Evolutionary conservation across 192 early-diverging fungal genomes (phyloP).

Genomic region (Gigaspora rosea): DNA sequence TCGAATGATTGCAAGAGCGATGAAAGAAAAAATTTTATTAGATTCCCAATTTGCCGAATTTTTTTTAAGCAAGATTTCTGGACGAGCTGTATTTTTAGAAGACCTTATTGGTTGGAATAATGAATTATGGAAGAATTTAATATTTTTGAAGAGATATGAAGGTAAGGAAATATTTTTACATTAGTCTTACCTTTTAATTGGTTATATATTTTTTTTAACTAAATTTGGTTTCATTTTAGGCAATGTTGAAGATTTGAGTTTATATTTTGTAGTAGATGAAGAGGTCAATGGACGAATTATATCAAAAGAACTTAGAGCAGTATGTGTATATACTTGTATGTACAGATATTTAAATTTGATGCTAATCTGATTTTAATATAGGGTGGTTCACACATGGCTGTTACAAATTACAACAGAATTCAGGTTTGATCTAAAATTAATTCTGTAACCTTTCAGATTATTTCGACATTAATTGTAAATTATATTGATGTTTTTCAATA

Average conservation of each 20-base stretch:
- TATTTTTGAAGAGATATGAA: slow-evolving; percentile 62
- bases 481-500: slow-evolving; percentile 48
- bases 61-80: slow-evolving; percentile 57
- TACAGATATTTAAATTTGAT: background rate
- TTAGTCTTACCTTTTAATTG: background rate
- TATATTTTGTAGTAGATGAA: slow-evolving; percentile 63
- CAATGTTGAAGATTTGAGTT: slow-evolving; percentile 66
- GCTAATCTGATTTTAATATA: background rate
- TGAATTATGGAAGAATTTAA: slow-evolving; percentile 54
- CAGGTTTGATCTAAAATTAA: slow-evolving; percentile 19
- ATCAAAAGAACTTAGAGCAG: slow-evolving; percentile 42
- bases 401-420: slow-evolving; percentile 49
- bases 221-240: slow-evolving; percentile 23
- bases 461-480: slow-evolving; percentile 30
- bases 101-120: slow-evolving; percentile 58
- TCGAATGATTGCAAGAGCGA: slow-evolving; percentile 61
- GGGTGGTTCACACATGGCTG: slow-evolving; percentile 47
- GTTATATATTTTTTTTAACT: background rate
- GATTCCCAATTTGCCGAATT: slow-evolving; percentile 65
- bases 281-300: slow-evolving; percentile 54
- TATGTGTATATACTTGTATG: slow-evolving; percentile 35
- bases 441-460: background rate
- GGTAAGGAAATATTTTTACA: slow-evolving; percentile 33
- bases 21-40: slow-evolving; percentile 63
- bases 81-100: slow-evolving; percentile 60